Conservation (phyloP, 345 rosid species). For the Eucalyptus coolabah region DNA sequence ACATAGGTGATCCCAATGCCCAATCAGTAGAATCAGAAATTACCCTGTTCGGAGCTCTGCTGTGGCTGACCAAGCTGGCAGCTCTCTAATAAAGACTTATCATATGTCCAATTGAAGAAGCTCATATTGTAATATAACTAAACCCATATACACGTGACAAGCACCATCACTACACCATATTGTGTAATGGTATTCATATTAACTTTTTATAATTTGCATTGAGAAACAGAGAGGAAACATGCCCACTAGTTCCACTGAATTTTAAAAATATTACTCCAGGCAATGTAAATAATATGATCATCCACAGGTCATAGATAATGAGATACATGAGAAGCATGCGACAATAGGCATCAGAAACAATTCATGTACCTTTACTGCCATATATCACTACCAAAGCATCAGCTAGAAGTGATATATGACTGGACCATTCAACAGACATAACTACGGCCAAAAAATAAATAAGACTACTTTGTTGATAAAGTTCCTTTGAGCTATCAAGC, state of each 20-base stretch:
- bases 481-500: neutral
- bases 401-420: neutral
- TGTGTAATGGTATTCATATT: neutral
- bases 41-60: neutral
- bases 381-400: neutral
- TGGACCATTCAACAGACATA: neutral
- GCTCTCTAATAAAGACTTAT: neutral
- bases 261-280: neutral
- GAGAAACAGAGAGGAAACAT: neutral
- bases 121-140: neutral
- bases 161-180: neutral
- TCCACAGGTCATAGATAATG: neutral
- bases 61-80: neutral
- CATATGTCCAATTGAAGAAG: neutral
- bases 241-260: neutral
- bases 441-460: neutral
- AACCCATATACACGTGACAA: neutral
- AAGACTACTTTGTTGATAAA: neutral
- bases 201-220: neutral
- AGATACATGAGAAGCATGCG: neutral
- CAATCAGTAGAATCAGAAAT: neutral
- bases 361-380: neutral
- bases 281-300: neutral
- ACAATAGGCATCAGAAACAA: neutral
- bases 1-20: neutral